Base-by-base conservation (phyloP, 164 flowering plant species). In the Kingdonia uniflora region DNA sequence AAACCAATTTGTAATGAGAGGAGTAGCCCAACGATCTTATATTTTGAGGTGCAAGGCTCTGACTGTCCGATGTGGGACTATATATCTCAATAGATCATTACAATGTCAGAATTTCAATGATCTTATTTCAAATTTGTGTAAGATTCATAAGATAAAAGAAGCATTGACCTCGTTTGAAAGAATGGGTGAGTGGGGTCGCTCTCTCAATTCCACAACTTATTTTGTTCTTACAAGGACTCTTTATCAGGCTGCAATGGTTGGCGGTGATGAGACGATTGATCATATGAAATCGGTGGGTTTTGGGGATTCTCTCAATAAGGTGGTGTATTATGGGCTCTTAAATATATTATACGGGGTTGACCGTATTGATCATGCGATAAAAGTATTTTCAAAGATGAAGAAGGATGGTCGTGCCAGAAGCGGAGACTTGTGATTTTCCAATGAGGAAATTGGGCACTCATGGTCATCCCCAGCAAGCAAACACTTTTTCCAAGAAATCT, bases 251-350 rank as follows among this genome's bases (percentile, higher is more conserved):
- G 97, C 90, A 0, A 78, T 96, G 58, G 54, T 87, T 15, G 89
- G 80, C 0, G 99, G 99, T 2, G 95, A 94, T 61, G 99, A 89
- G 56, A 82, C 86, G 95, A 83, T 94, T 66, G 95, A 84, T 56
- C 65, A 71, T 41, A 89, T 89, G 96, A 89, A 80, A 58, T 76
- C 87, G 10, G 85, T 90, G 0, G 97, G 97, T 7, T 83, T 60
- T 37, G 83, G 77, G 22, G 72, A 57, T 38, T 60, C 65, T 2
- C 73, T 94, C n/a, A 74, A 75, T 66, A 77, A 55, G 74, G 80
- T 80, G 61, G 78, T 63, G 0, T 89, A 89, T 59, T 94, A 70
- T 50, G 87, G 75, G 33, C 84, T 86, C 51, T 14, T 94, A 51
- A 85, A 71, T 55, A 77, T 82, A n/a, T 65, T 89, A 68, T 89